These are phyloP conservation scores for Sequoia sempervirens DNA, from an alignment of 75 land plant genomes.

Conservation along the genomic window DNA sequence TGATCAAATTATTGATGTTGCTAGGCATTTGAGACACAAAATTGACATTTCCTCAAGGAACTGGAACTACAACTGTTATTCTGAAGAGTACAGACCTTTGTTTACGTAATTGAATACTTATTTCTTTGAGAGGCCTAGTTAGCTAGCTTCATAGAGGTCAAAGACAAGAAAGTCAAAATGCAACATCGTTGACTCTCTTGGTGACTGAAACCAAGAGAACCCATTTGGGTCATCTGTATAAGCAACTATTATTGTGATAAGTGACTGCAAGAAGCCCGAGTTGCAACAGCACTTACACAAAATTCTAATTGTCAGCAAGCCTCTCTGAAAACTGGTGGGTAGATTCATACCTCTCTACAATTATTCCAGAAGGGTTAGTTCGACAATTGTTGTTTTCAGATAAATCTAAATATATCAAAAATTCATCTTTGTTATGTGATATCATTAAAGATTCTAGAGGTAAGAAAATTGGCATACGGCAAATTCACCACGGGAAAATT, in stretches of 20 bases:
- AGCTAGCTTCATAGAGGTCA: not conserved
- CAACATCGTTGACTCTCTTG: not conserved
- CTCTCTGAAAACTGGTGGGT: not conserved
- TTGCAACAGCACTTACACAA: not conserved
- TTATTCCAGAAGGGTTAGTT: not conserved
- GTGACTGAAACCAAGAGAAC: not conserved
- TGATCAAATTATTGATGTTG: not conserved
- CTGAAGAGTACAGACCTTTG: not conserved
- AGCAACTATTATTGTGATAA: not conserved
- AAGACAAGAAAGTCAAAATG: not conserved
- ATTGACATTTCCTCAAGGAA: not conserved
- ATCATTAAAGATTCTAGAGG: not conserved
- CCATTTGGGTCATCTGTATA: not conserved
- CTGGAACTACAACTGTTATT: not conserved
- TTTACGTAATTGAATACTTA: not conserved
- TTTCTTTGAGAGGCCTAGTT: not conserved
- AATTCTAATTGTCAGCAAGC: not conserved
- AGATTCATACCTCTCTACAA: not conserved
- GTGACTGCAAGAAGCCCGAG: not conserved
- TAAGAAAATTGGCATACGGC: not conserved
- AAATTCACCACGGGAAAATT: too few relatives aligned
- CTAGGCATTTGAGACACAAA: not conserved
- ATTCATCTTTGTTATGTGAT: not conserved
- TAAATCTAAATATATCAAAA: not conserved
- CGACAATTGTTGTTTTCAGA: not conserved